Base-by-base conservation (phyloP, 768 basidiomycete species). In the Suillus spraguei region DNA sequence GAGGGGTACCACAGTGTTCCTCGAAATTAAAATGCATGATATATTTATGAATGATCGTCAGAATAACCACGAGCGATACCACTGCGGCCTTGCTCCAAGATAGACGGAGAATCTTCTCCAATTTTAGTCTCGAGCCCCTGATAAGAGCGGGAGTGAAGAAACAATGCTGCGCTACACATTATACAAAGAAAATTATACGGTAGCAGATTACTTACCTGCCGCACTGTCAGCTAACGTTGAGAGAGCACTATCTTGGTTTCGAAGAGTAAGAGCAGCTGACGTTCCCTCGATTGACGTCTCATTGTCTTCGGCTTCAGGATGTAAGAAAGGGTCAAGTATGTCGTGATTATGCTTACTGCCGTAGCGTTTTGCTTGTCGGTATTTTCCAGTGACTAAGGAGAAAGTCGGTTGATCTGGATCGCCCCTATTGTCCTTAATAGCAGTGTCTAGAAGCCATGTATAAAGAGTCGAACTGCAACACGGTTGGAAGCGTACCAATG, bases 41-140 rank as follows among this genome's bases (percentile, higher is more conserved):
- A 28, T 42, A 58, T 20, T 58, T 17, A 62, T 33, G 52, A 60
- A 59, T 72, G 76, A 63, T 81, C 79, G 55, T 91, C 89, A 54
- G 83, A 83, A 73, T 99, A 98, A 11, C 91, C 94, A 65, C 90
- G 84, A 44, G 97, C 95, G 53, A 97, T 90, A 6, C 97, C 97
- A 67, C 85, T 91, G 53, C 95, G 79, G 0, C 97, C 97, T 74
- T 97, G 92, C 76, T 97, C 94, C 63, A 99, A 74, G 46, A 89
- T 74, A 65, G 90, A 85, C 0, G 96, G 95, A 1, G 81, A 83
- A 69, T 97, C 93, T 72, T 91, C 80, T 0, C 93, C 94, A 13
- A 89, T 68, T 10, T 91, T 82, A 24, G 85, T 77, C 63, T 98
- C 96, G 32, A 98, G 79, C 1, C 97, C 97, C 49, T 83, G 85